Conservation (phyloP, 2,329 filamentous ascomycete species). For the Drechslerella coelobrocha region DNA sequence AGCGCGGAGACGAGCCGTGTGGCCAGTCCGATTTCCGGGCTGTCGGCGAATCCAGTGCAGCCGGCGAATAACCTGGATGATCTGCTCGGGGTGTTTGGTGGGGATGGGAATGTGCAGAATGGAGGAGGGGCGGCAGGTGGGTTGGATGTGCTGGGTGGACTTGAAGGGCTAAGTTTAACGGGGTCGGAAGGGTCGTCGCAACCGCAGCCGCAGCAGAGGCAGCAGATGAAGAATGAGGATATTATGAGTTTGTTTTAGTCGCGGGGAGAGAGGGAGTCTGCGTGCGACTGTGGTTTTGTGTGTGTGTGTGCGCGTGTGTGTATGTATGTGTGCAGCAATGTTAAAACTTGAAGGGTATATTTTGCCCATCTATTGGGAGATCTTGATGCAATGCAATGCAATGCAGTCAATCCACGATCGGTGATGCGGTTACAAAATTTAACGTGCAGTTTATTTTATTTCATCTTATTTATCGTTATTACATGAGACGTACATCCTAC, state of each 20-base stretch:
- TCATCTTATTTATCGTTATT: no score
- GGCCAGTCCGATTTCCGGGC: conserved; percentile 67
- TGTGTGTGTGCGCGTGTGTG: neutral
- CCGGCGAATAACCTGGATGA: conserved; percentile 75
- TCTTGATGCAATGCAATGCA: no score
- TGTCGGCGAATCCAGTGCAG: conserved; percentile 54
- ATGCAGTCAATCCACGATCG: no score
- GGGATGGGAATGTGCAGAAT: conserved; percentile 57
- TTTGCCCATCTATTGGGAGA: no score
- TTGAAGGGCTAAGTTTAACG: conserved; percentile 79
- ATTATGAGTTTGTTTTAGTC: conserved; percentile 67
- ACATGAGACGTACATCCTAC: no score
- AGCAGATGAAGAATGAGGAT: conserved; percentile 65
- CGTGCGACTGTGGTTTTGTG: conserved; percentile 5
- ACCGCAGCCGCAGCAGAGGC: conserved; percentile 62
- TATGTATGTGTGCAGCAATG: neutral
- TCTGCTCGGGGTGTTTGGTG: conserved; percentile 74
- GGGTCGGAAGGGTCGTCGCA: conserved; percentile 69
- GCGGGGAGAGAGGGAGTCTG: no score
- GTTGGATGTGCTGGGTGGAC: conserved; percentile 76
- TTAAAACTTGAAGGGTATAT: no score
- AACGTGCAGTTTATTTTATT: no score
- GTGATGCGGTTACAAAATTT: no score
- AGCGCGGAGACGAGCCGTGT: conserved; percentile 73
- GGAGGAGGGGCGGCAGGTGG: conserved; percentile 53